Percentiles rank a stretch among this genome's conserved stretches.
Conservation (phyloP, 208 protist genomes). For the Naegleria fowleri region DNA sequence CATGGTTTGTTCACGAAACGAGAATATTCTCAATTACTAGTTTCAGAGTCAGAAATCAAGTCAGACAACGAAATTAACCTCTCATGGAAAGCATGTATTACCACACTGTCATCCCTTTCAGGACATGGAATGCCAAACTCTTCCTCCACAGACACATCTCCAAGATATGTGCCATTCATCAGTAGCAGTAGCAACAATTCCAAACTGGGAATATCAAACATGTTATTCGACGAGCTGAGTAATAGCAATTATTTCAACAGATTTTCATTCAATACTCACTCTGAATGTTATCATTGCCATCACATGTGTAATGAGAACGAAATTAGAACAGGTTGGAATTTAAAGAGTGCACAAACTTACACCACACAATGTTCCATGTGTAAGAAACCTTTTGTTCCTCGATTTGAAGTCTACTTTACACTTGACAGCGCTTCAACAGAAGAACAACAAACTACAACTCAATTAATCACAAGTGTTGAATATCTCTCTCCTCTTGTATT, state of each 20-base stretch:
- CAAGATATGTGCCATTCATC: background rate
- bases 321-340: background rate
- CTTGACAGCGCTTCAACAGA: background rate
- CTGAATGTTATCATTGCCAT: constrained; percentile 15
- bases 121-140: background rate
- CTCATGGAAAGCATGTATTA: constrained; percentile 26
- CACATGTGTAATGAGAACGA: background rate
- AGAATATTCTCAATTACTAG: background rate
- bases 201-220: background rate
- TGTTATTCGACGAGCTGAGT: background rate
- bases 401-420: background rate
- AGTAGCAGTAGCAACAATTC: background rate
- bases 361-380: constrained; percentile 14
- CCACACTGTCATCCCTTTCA: background rate
- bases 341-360: background rate
- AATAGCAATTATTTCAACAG: background rate
- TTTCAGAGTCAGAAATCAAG: background rate
- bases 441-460: background rate
- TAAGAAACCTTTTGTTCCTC: constrained; percentile 11
- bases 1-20: background rate
- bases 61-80: background rate
- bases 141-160: background rate
- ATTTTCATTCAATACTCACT: background rate
- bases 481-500: constrained; percentile 10
- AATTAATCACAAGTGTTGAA: background rate